These are phyloP conservation scores for Rhodamnia rubescens DNA, from an alignment of 345 rosid species.

Conservation along the genomic window DNA sequence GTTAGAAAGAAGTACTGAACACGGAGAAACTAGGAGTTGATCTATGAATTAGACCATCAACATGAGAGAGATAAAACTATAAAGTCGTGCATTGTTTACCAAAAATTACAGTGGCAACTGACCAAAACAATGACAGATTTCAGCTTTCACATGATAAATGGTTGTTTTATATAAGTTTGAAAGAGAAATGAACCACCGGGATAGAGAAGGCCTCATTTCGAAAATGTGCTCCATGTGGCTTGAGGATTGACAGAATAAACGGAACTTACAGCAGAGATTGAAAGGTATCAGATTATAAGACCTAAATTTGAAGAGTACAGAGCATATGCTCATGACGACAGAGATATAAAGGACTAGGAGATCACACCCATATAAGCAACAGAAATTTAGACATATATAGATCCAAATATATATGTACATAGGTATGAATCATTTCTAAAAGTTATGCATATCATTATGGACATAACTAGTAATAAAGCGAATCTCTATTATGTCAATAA, in stretches of 20 bases:
- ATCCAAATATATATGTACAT: background rate
- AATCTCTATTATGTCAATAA: background rate
- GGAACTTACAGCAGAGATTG: background rate
- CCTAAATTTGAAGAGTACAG: background rate
- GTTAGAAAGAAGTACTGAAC: slow-evolving; percentile 3
- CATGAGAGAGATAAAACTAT: background rate
- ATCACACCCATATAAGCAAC: background rate
- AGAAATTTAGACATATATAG: background rate
- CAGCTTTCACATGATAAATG: background rate
- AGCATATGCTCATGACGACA: background rate
- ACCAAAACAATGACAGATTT: background rate
- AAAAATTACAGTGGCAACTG: background rate
- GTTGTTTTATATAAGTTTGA: background rate
- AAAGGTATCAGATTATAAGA: background rate
- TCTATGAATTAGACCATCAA: background rate
- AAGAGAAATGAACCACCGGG: background rate
- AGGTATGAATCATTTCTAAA: background rate
- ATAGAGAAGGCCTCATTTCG: background rate
- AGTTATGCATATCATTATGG: background rate
- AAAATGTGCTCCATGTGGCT: background rate
- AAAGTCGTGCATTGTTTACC: background rate
- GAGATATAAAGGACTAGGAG: background rate
- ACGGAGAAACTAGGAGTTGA: background rate
- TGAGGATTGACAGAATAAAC: background rate
- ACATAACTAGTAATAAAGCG: background rate